phyloP scores from a whole-genome alignment of 306 rosid species.

The Cucurbita moschata region DNA sequence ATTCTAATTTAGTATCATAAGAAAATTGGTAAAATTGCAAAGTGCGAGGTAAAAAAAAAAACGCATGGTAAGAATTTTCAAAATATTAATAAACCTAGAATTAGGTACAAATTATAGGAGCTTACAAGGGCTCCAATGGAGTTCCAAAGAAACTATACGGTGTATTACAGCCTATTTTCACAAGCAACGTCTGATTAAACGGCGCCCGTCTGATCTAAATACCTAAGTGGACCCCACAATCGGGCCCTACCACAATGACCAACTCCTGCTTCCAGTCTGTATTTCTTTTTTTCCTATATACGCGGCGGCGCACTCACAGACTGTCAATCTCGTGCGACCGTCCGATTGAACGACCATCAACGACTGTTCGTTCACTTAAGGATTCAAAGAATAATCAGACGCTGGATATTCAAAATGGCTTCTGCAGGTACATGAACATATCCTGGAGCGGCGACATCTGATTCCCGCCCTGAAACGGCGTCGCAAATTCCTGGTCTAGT shows the following conservation, averaged over 20 bases:
- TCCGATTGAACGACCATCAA: neutral
- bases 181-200: neutral
- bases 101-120: neutral
- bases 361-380: neutral
- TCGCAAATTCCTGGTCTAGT: slow-evolving; percentile 21
- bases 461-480: slow-evolving; percentile 34
- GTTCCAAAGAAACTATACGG: neutral
- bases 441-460: slow-evolving; percentile 90
- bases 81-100: neutral
- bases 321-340: neutral
- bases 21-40: no score
- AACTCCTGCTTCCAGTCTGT: neutral
- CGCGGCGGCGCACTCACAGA: neutral
- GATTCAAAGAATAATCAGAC: neutral
- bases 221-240: neutral
- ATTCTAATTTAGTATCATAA: no score
- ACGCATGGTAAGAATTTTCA: no score
- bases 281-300: neutral
- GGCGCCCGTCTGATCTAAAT: neutral
- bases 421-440: slow-evolving; percentile 64
- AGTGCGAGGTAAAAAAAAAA: no score
- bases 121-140: neutral
- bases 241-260: neutral
- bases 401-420: slow-evolving; percentile 19
- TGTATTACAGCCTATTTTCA: neutral